Conservation (phyloP, 1,284 basidiomycete species). For the Sporisorium iseilematis-ciliati region DNA sequence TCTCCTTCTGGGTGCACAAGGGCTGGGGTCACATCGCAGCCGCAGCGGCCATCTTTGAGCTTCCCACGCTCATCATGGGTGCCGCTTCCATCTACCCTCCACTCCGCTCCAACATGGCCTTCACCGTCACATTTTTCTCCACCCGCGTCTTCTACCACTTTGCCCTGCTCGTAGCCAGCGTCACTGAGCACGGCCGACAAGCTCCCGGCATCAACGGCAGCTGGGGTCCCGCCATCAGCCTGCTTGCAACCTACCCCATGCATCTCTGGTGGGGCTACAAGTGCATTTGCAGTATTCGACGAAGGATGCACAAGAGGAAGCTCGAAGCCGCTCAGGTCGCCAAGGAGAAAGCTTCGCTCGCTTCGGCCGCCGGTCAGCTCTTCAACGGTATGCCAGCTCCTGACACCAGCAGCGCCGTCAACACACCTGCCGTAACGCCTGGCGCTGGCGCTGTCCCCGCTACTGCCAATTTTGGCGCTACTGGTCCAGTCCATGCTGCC, state of each 20-base stretch:
- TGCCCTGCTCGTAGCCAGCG: conserved; percentile 51
- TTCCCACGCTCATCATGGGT: conserved; percentile 68
- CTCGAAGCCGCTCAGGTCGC: conserved; percentile 53
- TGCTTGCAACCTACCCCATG: conserved; percentile 65
- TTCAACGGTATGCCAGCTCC: conserved; percentile 61
- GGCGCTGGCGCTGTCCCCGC: conserved; percentile 44
- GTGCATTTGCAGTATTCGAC: conserved; percentile 61
- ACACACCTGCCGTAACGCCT: conserved; percentile 63
- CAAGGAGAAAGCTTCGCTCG: conserved; percentile 47
- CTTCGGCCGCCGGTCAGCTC: conserved; percentile 51
- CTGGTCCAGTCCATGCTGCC: conserved; percentile 50
- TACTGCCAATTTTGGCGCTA: conserved; percentile 48
- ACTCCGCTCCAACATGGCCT: conserved; percentile 67
- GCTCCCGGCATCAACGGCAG: conserved; percentile 54
- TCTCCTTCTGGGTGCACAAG: conserved; percentile 57
- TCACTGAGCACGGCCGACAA: conserved; percentile 52
- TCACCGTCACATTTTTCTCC: conserved; percentile 64
- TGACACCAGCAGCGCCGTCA: conserved; percentile 60
- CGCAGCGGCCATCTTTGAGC: conserved; percentile 62
- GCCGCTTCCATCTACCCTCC: conserved; percentile 60
- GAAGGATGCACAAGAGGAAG: conserved; percentile 64
- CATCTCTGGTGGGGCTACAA: conserved; percentile 69
- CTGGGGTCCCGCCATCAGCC: conserved; percentile 55
- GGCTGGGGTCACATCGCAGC: conserved; percentile 64
- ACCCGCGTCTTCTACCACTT: conserved; percentile 66